Evolutionary conservation across 371 early-diverging fungal species (phyloP).

Genomic region (Capillidium rhysosporum): DNA sequence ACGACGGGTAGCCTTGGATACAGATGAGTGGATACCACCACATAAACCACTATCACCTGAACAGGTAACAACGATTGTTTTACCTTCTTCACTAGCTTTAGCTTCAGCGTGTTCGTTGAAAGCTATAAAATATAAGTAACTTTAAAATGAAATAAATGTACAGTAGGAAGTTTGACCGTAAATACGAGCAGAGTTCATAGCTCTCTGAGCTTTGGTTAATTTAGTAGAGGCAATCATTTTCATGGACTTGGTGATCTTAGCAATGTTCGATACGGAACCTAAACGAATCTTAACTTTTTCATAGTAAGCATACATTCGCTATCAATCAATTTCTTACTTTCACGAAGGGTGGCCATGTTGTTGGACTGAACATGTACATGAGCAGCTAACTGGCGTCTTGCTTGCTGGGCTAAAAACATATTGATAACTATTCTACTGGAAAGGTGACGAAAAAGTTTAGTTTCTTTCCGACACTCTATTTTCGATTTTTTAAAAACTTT

Average conservation of each 20-base stretch:
- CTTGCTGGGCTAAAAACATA: background rate
- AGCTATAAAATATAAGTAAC: slow-evolving; percentile 21
- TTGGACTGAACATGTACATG: slow-evolving; percentile 38
- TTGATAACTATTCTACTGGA: background rate
- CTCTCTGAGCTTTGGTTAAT: slow-evolving; percentile 81
- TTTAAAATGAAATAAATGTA: slow-evolving; percentile 12
- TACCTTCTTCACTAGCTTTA: slow-evolving; percentile 25
- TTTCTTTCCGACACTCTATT: background rate
- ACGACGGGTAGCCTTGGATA: slow-evolving; percentile 68
- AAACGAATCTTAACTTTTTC: slow-evolving; percentile 76
- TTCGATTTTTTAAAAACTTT: background rate
- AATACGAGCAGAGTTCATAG: slow-evolving; percentile 79
- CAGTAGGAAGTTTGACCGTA: slow-evolving; percentile 62
- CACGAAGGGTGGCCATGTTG: slow-evolving; percentile 82
- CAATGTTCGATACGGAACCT: slow-evolving; percentile 93
- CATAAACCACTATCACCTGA: slow-evolving; percentile 97
- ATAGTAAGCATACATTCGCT: background rate
- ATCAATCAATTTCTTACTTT: slow-evolving; percentile 35
- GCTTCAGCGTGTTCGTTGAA: slow-evolving; percentile 63
- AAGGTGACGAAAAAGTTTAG: background rate
- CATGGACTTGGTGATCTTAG: slow-evolving; percentile 98
- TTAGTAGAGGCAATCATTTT: slow-evolving; percentile 99
- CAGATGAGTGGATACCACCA: slow-evolving; percentile 94
- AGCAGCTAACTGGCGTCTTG: background rate
- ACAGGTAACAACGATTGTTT: slow-evolving; percentile 50